Conservation (phyloP, 129 eudicot genomes). For the Kitagawia praeruptora region DNA sequence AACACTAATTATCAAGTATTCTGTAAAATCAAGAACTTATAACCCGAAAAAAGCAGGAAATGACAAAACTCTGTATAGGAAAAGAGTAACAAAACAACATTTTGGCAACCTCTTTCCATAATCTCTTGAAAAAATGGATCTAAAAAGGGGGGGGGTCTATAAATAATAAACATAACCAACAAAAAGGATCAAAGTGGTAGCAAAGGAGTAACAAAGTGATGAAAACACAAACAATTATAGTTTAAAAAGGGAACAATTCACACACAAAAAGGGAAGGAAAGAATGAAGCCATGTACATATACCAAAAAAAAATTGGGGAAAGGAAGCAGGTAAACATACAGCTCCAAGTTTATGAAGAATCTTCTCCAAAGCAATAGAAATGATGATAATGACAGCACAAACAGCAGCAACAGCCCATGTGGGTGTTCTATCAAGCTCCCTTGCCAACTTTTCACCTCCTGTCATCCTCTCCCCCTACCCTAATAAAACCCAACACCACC, state of each 20-base stretch:
- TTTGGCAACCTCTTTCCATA: too few species aligned
- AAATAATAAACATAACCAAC: not conserved
- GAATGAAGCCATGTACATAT: not conserved
- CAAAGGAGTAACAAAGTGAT: not conserved
- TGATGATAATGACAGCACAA: conserved; percentile 63
- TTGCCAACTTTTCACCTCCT: conserved; percentile 17
- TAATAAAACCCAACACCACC: too few species aligned
- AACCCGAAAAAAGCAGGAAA: not conserved
- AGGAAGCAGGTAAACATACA: not conserved
- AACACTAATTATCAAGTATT: not conserved
- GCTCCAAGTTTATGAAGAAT: conserved; percentile 13
- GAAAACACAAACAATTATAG: not conserved
- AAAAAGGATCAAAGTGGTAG: not conserved
- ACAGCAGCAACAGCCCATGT: conserved; percentile 96
- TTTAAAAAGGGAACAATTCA: not conserved
- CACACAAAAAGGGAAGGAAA: not conserved
- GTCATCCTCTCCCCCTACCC: conserved; percentile 12
- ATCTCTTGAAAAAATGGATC: not conserved
- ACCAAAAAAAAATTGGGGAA: not conserved
- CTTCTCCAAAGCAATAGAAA: conserved; percentile 38
- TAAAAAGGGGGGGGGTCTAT: too few species aligned
- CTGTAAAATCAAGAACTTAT: not conserved
- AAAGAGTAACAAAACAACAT: not conserved
- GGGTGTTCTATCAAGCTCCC: conserved; percentile 66
- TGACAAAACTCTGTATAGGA: not conserved